phyloP scores from a whole-genome alignment of 306 rosid species.

The Benincasa hispida region DNA sequence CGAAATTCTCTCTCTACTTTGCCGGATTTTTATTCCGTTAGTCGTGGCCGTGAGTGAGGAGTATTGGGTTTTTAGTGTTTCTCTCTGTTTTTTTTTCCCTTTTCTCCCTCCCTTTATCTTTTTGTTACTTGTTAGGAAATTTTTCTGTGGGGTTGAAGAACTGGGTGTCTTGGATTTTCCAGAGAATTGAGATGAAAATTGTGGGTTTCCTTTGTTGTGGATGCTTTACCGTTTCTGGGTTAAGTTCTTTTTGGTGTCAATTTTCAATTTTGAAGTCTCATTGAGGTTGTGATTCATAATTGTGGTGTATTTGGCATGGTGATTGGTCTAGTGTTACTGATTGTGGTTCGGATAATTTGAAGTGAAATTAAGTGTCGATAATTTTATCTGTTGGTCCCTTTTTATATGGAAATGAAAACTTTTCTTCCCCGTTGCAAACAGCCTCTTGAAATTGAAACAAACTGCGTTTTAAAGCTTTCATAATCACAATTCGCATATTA shows the following conservation, averaged over 20 bases:
- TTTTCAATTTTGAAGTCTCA: not conserved
- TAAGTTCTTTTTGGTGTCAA: not conserved
- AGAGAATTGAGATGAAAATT: not conserved
- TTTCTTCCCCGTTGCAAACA: not conserved
- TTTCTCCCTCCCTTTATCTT: not conserved
- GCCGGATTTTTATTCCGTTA: not conserved
- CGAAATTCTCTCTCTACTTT: not conserved
- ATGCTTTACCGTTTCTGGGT: slow-evolving; percentile 4
- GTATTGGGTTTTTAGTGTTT: not conserved
- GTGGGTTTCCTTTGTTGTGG: not conserved
- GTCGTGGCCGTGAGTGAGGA: not conserved
- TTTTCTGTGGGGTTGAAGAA: not conserved
- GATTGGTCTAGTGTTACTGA: not conserved
- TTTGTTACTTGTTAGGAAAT: not conserved
- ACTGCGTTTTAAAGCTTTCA: not conserved
- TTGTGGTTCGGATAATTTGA: not conserved
- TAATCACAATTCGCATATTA: not conserved
- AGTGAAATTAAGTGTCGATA: not conserved
- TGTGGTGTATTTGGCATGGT: not conserved
- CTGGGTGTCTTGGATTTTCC: not conserved
- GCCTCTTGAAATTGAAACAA: not conserved
- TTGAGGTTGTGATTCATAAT: not conserved
- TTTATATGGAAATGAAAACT: not conserved
- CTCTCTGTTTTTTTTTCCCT: not conserved
- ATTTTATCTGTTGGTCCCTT: not conserved